Conservation (phyloP, 495 filamentous ascomycete genomes). For the Hypoxylon fuscum region DNA sequence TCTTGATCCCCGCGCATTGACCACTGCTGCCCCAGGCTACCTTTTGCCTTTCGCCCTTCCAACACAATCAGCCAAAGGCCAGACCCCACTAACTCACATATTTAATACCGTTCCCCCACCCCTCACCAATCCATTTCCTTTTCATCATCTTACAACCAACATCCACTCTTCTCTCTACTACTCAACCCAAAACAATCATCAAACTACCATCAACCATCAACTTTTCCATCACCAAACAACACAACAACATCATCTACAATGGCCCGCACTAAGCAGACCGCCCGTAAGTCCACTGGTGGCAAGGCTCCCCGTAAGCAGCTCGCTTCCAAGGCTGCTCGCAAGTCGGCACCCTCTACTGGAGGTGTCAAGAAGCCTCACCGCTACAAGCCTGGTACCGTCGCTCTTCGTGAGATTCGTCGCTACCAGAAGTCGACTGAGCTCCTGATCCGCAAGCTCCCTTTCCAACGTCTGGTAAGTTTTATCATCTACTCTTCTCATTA, state of each 20-base stretch:
- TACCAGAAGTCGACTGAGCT: conserved; percentile 99
- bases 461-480: conserved; percentile 89
- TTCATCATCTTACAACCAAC: conserved; percentile 56
- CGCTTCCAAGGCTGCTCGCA: conserved; percentile 63
- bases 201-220: conserved; percentile 57
- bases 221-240: conserved; percentile 55
- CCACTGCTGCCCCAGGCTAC: conserved; percentile 15
- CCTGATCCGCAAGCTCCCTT: conserved; percentile 99
- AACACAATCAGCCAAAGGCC: conserved; percentile 57
- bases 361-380: conserved; percentile 99
- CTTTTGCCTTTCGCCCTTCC: background rate
- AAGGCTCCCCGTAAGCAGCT: conserved; percentile 99
- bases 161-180: conserved; percentile 43
- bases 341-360: conserved; percentile 66
- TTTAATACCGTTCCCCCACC: conserved; percentile 61
- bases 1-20: conserved; percentile 33
- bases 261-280: conserved; percentile 99
- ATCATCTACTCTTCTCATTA: background rate
- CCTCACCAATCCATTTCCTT: conserved; percentile 50
- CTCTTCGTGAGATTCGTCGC: conserved; percentile 99
- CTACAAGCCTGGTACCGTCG: conserved; percentile 99
- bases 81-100: conserved; percentile 40
- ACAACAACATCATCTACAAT: conserved; percentile 67
- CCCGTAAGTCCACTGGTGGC: conserved; percentile 99
- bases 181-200: conserved; percentile 35